Evolutionary conservation across 2,329 filamentous ascomycete species (phyloP).

Genomic region (Epichloe sp.): DNA sequence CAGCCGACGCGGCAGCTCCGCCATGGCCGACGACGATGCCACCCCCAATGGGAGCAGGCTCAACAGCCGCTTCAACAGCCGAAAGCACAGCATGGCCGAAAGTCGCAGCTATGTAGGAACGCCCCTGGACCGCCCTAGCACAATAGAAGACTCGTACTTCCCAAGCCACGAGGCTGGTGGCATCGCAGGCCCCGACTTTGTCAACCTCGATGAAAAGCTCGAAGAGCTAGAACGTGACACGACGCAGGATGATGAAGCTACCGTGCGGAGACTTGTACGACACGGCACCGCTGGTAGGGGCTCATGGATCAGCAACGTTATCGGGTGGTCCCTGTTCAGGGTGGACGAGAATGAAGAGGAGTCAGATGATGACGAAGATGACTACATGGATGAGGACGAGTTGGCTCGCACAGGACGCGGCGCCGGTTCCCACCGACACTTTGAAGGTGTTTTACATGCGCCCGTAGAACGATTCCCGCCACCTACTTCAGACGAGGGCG

Average conservation of each 20-base stretch:
- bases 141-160: constrained; percentile 32
- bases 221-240: constrained; percentile 40
- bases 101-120: constrained; percentile 29
- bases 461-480: constrained; percentile 34
- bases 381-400: constrained; percentile 13
- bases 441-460: constrained; percentile 27
- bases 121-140: constrained; percentile 25
- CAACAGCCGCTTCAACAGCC: constrained; percentile 36
- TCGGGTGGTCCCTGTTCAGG: constrained; percentile 49
- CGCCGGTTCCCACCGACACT: constrained; percentile 22
- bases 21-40: constrained; percentile 24
- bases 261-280: constrained; percentile 43
- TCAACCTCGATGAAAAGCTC: constrained; percentile 46
- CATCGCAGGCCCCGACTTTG: constrained; percentile 45
- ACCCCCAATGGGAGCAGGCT: constrained; percentile 30
- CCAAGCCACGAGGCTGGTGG: constrained; percentile 21
- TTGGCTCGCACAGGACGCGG: constrained; percentile 17
- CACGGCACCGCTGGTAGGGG: constrained; percentile 37
- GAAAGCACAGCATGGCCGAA: constrained; percentile 21
- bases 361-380: constrained; percentile 28
- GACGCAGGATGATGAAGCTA: constrained; percentile 42
- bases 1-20: constrained; percentile 34
- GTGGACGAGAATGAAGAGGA: constrained; percentile 47
- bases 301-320: constrained; percentile 45
- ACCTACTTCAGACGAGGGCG: constrained; percentile 39